Conservation (phyloP, 2,329 filamentous ascomycete genomes). For the Hymenoscyphus repandus region DNA sequence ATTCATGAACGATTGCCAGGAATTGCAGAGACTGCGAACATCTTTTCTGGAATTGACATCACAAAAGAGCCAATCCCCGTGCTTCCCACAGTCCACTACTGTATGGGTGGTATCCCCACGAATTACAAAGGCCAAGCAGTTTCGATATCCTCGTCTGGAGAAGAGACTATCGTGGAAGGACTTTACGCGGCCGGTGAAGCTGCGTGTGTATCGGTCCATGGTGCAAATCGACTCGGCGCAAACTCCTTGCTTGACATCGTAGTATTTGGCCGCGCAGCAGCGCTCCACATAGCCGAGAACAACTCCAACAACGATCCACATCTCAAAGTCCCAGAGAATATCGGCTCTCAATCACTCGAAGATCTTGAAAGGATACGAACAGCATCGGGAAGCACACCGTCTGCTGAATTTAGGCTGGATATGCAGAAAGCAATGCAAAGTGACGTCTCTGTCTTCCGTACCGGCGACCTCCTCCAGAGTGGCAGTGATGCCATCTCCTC, state of each 20-base stretch:
- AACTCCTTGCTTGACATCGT: conserved; percentile 45
- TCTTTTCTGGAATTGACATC: conserved; percentile 45
- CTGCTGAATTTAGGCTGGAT: conserved; percentile 34
- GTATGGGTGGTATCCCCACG: conserved; percentile 46
- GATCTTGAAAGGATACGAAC: conserved; percentile 34
- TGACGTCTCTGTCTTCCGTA: conserved; percentile 42
- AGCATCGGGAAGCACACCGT: conserved; percentile 34
- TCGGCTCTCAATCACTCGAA: conserved; percentile 33
- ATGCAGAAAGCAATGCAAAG: conserved; percentile 44
- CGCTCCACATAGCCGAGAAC: conserved; percentile 83
- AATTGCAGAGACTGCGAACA: conserved; percentile 44
- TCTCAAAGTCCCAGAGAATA: conserved; percentile 29
- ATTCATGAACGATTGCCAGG: conserved; percentile 43
- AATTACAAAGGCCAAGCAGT: conserved; percentile 44
- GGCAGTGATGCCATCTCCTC: conserved; percentile 32
- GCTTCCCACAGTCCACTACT: conserved; percentile 46
- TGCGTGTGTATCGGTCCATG: conserved; percentile 44
- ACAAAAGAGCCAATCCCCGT: conserved; percentile 45
- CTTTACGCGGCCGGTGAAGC: conserved; percentile 44
- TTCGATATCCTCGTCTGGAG: conserved; percentile 33
- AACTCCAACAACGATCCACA: conserved; percentile 36
- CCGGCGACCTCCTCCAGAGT: conserved; percentile 31
- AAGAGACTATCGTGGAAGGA: conserved; percentile 39
- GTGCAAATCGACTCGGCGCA: conserved; percentile 42
- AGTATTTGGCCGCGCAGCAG: conserved; percentile 46